Percentiles rank a stretch among this genome's conserved stretches.
phyloP scores from a whole-genome alignment of 345 rosid species.

The Pistacia integerrima region DNA sequence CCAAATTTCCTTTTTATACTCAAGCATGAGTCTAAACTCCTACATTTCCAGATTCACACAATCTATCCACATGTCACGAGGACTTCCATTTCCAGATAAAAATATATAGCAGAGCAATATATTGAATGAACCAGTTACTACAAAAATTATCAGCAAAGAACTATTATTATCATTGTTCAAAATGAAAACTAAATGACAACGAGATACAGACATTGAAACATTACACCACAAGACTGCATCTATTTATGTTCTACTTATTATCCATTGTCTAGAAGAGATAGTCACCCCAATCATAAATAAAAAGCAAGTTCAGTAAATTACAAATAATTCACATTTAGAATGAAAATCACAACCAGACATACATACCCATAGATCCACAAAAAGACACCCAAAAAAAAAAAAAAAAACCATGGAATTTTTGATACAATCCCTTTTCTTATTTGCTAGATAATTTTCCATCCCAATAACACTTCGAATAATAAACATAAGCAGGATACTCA shows the following conservation, averaged over 20 bases:
- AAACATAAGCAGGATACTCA: constrained; percentile 32
- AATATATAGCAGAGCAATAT: too few relatives aligned
- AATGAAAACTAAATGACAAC: not conserved
- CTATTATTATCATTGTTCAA: not conserved
- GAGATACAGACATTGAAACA: not conserved
- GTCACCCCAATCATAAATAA: not conserved
- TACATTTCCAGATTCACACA: too few relatives aligned
- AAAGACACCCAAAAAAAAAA: too few relatives aligned
- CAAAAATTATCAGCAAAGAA: too few relatives aligned
- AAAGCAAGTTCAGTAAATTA: not conserved
- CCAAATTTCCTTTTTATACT: too few relatives aligned
- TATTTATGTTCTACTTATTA: not conserved
- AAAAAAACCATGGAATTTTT: not conserved
- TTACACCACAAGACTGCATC: not conserved
- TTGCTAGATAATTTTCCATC: not conserved
- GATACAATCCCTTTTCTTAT: not conserved
- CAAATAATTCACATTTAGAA: not conserved
- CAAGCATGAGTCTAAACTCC: too few relatives aligned
- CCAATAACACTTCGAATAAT: not conserved
- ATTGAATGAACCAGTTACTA: too few relatives aligned
- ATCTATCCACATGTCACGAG: too few relatives aligned
- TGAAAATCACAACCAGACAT: not conserved
- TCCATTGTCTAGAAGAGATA: not conserved
- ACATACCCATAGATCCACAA: not conserved
- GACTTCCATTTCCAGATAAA: too few relatives aligned